These are phyloP conservation scores for Puccinia coronata DNA, from an alignment of 1,284 basidiomycete genomes.

Conservation along the genomic window DNA sequence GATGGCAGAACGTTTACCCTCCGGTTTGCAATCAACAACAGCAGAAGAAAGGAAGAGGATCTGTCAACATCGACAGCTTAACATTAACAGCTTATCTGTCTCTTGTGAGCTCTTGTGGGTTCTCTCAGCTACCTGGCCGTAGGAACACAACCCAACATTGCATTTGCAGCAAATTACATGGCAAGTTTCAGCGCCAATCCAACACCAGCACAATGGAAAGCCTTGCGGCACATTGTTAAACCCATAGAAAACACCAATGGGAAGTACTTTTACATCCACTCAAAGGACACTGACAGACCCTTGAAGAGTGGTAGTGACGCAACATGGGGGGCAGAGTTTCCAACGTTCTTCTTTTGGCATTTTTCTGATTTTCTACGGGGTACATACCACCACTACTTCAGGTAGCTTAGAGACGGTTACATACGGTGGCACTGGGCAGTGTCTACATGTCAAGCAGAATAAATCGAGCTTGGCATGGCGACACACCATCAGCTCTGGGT, in stretches of 20 bases:
- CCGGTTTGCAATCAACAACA: no score
- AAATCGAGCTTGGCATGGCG: not conserved
- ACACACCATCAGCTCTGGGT: no score
- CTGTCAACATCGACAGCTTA: no score
- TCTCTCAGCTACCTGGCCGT: constrained; percentile 11
- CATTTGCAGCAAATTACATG: constrained; percentile 17
- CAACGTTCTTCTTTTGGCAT: not conserved
- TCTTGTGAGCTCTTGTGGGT: not conserved
- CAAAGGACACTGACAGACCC: not conserved
- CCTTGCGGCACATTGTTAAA: not conserved
- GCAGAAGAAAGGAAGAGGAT: no score
- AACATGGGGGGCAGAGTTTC: no score
- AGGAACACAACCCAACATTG: constrained; percentile 4
- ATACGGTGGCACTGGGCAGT: not conserved
- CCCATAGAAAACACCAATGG: not conserved
- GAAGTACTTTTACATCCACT: not conserved
- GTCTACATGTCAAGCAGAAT: not conserved
- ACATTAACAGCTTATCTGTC: not conserved
- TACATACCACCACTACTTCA: not conserved
- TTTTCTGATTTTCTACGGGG: not conserved
- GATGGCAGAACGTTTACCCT: no score
- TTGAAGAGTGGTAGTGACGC: no score
- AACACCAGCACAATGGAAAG: not conserved
- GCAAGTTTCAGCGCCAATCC: not conserved
- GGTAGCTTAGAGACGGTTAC: not conserved